Conservation (phyloP, 306 rosid genomes). For the Lathyrus oleraceus region DNA sequence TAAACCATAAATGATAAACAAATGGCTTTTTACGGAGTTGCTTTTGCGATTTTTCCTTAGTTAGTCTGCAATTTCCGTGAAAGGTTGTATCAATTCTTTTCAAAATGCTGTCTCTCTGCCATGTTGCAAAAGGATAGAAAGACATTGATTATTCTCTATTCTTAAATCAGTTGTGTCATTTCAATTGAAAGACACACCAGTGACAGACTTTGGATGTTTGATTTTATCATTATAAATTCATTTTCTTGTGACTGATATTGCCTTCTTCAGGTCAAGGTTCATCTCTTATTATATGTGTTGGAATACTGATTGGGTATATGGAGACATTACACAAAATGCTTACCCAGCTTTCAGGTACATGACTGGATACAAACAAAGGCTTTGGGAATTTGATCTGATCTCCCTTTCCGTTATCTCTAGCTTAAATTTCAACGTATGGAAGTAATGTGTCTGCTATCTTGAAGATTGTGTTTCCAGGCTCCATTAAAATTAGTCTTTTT, state of each 20-base stretch:
- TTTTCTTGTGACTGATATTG: conserved; percentile 36
- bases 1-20: conserved; percentile 5
- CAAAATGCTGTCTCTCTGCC: not conserved
- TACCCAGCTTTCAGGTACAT: conserved; percentile 87
- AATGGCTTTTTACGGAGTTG: not conserved
- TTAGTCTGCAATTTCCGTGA: not conserved
- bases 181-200: conserved; percentile 21
- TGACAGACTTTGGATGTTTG: not conserved
- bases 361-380: conserved; percentile 32
- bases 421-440: conserved; percentile 9
- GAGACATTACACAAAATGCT: conserved; percentile 90
- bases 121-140: conserved; percentile 11
- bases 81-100: not conserved
- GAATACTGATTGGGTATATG: conserved; percentile 90
- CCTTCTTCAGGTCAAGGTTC: conserved; percentile 93
- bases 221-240: conserved; percentile 24
- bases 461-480: not conserved
- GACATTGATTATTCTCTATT: conserved; percentile 17
- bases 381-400: conserved; percentile 11
- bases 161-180: conserved; percentile 6
- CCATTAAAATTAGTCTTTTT: not conserved
- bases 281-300: conserved; percentile 85
- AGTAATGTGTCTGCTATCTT: conserved; percentile 21
- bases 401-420: conserved; percentile 14
- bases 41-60: not conserved